phyloP scores from a whole-genome alignment of 805 yeast species.

The Candida vaughaniae region DNA sequence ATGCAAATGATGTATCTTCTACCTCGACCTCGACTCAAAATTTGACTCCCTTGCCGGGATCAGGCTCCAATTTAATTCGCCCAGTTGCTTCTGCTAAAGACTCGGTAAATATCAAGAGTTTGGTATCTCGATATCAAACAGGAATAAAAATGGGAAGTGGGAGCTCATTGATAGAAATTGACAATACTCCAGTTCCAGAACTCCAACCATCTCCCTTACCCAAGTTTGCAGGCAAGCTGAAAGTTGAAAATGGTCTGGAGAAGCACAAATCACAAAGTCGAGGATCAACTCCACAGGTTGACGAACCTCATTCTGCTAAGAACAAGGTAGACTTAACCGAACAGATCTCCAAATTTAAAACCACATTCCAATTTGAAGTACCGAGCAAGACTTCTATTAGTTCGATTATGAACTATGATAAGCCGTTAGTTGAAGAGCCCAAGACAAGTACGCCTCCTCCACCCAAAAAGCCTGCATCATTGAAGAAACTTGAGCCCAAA shows the following conservation, averaged over 20 bases:
- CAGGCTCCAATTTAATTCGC: neutral
- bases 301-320: neutral
- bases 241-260: neutral
- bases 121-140: constrained; percentile 35
- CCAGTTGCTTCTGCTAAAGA: too few species aligned
- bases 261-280: neutral
- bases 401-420: constrained; percentile 40
- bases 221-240: neutral
- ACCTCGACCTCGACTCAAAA: too few species aligned
- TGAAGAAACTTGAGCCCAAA: constrained; percentile 14
- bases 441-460: constrained; percentile 10
- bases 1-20: too few species aligned
- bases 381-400: constrained; percentile 38
- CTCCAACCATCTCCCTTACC: constrained; percentile 10
- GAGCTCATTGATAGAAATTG: constrained; percentile 8
- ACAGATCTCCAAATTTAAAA: constrained; percentile 31
- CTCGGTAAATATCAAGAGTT: constrained; percentile 9
- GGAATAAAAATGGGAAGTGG: constrained; percentile 17
- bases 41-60: too few species aligned
- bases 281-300: neutral
- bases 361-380: constrained; percentile 20
- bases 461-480: constrained; percentile 12
- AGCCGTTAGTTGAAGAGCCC: constrained; percentile 17
- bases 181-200: constrained; percentile 6
- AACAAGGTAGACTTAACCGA: constrained; percentile 14